phyloP scores from a whole-genome alignment of 164 flowering plant genomes.

The Taxillus chinensis region DNA sequence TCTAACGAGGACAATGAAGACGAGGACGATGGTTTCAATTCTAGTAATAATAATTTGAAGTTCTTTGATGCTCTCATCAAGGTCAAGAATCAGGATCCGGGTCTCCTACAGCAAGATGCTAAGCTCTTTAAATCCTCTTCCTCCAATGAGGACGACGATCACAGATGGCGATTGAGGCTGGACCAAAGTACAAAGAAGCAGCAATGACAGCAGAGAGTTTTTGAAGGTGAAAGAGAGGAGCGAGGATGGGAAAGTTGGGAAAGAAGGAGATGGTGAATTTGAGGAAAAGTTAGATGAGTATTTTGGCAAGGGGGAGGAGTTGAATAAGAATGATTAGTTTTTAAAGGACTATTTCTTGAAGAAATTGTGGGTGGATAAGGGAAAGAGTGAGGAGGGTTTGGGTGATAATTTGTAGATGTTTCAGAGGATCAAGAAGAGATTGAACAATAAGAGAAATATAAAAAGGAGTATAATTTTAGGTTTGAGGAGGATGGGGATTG shows the following conservation, averaged over 20 bases:
- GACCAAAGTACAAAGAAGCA: slow-evolving; percentile 36
- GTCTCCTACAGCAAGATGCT: slow-evolving; percentile 33
- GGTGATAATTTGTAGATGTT: slow-evolving; percentile 27
- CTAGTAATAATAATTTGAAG: slow-evolving; percentile 25
- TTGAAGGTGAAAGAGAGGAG: slow-evolving; percentile 37
- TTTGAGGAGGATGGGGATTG: slow-evolving; percentile 66
- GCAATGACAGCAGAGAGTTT: slow-evolving; percentile 43
- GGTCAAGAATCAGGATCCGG: slow-evolving; percentile 62
- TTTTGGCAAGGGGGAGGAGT: slow-evolving; percentile 51
- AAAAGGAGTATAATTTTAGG: slow-evolving; percentile 45
- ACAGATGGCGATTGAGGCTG: slow-evolving; percentile 60
- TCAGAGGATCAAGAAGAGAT: slow-evolving; percentile 68
- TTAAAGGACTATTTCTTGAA: slow-evolving; percentile 55
- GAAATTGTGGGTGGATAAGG: slow-evolving; percentile 53
- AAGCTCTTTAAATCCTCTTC: slow-evolving; percentile 29
- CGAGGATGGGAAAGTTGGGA: slow-evolving; percentile 15
- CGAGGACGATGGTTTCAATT: slow-evolving; percentile 4
- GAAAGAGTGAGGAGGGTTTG: slow-evolving; percentile 12
- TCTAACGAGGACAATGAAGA: slow-evolving; percentile 17
- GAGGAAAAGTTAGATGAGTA: slow-evolving; percentile 46
- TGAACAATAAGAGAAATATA: slow-evolving; percentile 60
- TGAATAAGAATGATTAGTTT: slow-evolving; percentile 54
- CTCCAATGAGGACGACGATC: slow-evolving; percentile 16
- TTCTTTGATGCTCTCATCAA: slow-evolving; percentile 43
- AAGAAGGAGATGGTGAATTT: slow-evolving; percentile 22